Conservation (phyloP, 2,329 filamentous ascomycete species). For the Byssothecium circinans region DNA sequence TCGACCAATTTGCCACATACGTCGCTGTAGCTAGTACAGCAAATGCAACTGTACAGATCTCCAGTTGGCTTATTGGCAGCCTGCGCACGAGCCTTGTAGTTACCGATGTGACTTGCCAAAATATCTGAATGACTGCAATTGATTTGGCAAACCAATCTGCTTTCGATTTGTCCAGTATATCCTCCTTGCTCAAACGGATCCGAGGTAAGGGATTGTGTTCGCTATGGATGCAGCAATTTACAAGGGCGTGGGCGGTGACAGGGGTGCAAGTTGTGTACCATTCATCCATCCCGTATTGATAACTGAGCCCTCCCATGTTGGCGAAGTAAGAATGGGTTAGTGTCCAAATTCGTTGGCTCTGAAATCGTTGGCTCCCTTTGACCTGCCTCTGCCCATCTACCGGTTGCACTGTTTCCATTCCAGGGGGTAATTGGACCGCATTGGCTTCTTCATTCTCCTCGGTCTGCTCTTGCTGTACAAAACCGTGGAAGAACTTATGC, state of each 20-base stretch:
- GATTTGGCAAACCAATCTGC: conserved; percentile 15
- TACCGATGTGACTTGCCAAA: conserved; percentile 30
- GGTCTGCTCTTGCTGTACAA: too few species aligned
- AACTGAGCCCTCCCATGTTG: too few species aligned
- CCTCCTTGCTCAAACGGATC: not conserved
- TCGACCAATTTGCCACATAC: conserved; percentile 9
- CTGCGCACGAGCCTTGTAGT: conserved; percentile 11
- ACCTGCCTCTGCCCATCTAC: too few species aligned
- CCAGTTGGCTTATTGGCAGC: conserved; percentile 54
- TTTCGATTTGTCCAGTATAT: conserved; percentile 15
- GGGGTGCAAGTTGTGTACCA: too few species aligned
- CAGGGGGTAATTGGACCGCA: too few species aligned
- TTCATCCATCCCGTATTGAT: too few species aligned
- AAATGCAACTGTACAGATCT: conserved; percentile 62
- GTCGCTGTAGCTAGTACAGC: conserved; percentile 24
- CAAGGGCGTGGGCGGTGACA: not conserved
- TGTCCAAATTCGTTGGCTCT: too few species aligned
- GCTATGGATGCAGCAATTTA: not conserved
- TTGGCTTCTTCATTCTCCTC: too few species aligned
- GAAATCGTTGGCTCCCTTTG: too few species aligned
- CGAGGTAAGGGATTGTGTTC: not conserved
- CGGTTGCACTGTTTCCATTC: too few species aligned
- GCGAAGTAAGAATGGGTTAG: too few species aligned
- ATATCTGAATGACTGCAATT: conserved; percentile 18
- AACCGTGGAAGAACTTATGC: not conserved